Evolutionary conservation across 1,284 basidiomycete species (phyloP), one percentile per base, ranked within the genome.

Genomic region (Ceratobasidium sp.): DNA sequence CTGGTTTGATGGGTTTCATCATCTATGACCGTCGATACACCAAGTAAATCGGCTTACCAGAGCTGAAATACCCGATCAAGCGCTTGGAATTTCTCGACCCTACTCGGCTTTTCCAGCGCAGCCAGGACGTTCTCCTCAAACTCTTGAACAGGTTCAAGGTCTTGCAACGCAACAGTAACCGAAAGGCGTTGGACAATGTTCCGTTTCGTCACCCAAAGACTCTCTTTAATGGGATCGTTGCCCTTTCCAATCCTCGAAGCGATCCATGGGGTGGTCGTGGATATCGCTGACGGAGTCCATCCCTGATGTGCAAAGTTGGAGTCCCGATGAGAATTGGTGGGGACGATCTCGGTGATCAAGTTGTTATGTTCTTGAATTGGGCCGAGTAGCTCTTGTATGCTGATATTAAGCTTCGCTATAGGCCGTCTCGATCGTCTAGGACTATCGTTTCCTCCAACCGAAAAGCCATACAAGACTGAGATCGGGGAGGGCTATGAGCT

Each of bases 21-120:
- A n/a, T n/a, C n/a, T n/a, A n/a, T n/a, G n/a, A n/a, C n/a, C n/a
- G n/a, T n/a, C n/a, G n/a, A n/a, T n/a, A n/a, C n/a, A n/a, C n/a
- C n/a, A n/a, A n/a, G n/a, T n/a, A n/a, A n/a, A n/a, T 41, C 36
- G 11, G 11, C 71, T 51, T 24, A 73, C 71, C 71, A 73, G 36
- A 17, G 22, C 19, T 54, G 29, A 45, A 63, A 57, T n/a, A 53
- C 47, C 19, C 27, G 47, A 15, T 73, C 29, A 6, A 73, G 33
- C 33, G 47, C 71, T 17, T 51, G 33, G 15, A 63, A 73, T 31
- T 62, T 62, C 7, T 50, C 71, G 1, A 54, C 17, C 8, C 8
- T n/a, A 1, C 57, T 63, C 5, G 47, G 33, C 31, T 36, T 41
- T 8, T 24, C 54, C 19, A 73, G 31, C 29, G 71, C 71, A 14